Evolutionary conservation across 1,139 yeast genomes (phyloP), one percentile per base, ranked within the genome.

Genomic region (Fermentozyma sake): DNA sequence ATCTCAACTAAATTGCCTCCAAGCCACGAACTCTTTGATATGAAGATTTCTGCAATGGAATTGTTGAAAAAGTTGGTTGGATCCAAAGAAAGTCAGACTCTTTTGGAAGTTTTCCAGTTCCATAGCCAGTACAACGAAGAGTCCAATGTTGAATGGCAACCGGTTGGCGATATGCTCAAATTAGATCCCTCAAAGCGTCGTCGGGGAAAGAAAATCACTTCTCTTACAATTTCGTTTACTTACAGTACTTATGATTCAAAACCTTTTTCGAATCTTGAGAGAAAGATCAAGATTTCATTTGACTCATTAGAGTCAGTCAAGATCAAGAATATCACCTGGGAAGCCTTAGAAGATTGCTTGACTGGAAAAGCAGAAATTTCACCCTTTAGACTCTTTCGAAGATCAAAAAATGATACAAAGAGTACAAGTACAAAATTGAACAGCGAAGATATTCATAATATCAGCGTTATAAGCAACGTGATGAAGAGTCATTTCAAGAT

Each of bases 181-280:
- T 16, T 7, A 14, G 12, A 14, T 7, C 19, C 14, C 12, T 9
- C 9, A 15, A 23, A 7, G 4, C 10, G 11, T 17, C 20, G 12
- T 9, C 9, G 18, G 11, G 15, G 19, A 17, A 4, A 13, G 14
- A 7, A 30, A 6, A 16, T 27, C 6, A 55, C 64, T 0, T 64
- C 70, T 33, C 38, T 67, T 44, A 62, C 72, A 0, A 25, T 64
- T 4, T 51, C 67, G 0, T 59, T 61, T 32, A 48, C 46, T 5
- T 64, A 48, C 35, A 55, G 53, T 28, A 50, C 65, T 2, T 54
- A 48, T 32, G 63, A 61, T 10, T 34, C 53, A 5, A 53, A 62
- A 24, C 66, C 68, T 1, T 61, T 65, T 32, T 31, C 39, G 4
- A 41, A 52, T n/a, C 26, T 58, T 2, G 37, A 34, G 1, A 50